Evolutionary conservation across 169 alveolate genomes (phyloP), one percentile per base, ranked within the genome.

Genomic region (Plasmodium blacklocki): DNA sequence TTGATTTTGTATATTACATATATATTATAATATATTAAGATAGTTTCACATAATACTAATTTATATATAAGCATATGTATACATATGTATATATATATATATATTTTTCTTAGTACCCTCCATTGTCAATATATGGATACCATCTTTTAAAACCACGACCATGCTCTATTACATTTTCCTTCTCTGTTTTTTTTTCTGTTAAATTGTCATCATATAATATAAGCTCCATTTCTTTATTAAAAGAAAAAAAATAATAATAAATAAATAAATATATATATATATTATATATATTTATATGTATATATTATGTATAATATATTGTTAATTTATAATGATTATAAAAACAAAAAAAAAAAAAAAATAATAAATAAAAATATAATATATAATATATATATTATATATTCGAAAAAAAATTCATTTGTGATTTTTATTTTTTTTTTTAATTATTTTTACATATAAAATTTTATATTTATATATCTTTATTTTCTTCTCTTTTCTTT

Each of bases 61-160:
- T 29, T 29, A 52, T 52, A 3, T 52, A 49, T 49, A 49, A 11
- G 1, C n/a, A 49, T 49, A 49, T 49, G n/a, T 49, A 49, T 49
- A 49, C 1, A 1, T 49, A 49, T 1, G 1, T 49, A 52, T 52
- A 52, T 52, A 52, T 52, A 52, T 52, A 52, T 52, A 52, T 52
- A 52, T 52, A 52, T 9, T 5, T 23, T 29, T 26, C 23, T 49
- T 29, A 67, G 1, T 86, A 94, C 96, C 96, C 96, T 88, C 96
- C 96, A 83, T 94, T 94, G 52, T 94, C 93, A 26, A 94, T 86
- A 63, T 94, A 94, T 18, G 96, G 96, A 71, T 94, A 15, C 90
- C 90, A 80, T 19, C 90, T 18, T 72, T 52, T 80, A 47, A 45
- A 67, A 12, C 73, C 43, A 18, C 80, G 90, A 47, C 73, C 80